Percentiles rank a stretch among this genome's conserved stretches.
Evolutionary conservation across 306 rosid species (phyloP).

Genomic region (Spatholobus suberectus): DNA sequence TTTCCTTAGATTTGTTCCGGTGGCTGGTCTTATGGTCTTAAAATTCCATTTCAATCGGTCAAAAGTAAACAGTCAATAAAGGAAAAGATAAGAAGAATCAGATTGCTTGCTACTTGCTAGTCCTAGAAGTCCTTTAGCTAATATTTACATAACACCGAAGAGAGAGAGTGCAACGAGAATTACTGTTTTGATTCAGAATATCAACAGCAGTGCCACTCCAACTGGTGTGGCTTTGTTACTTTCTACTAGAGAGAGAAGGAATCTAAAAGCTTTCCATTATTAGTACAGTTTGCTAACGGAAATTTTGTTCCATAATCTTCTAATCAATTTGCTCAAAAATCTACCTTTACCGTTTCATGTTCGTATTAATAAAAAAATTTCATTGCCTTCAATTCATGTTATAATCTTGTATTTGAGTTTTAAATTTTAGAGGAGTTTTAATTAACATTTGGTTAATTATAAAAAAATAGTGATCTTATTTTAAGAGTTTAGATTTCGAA

Average conservation of each 20-base stretch:
- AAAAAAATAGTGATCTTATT: background rate
- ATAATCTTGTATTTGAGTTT: background rate
- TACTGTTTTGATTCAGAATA: constrained; percentile 38
- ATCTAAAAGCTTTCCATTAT: constrained; percentile 42
- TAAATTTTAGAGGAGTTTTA: background rate
- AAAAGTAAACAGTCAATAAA: constrained; percentile 36
- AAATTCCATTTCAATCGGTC: constrained; percentile 18
- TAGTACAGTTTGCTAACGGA: background rate
- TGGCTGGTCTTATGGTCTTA: background rate
- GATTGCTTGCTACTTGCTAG: background rate
- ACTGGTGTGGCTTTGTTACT: background rate
- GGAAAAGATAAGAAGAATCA: constrained; percentile 14
- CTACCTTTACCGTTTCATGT: background rate
- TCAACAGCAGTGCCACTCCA: constrained; percentile 25
- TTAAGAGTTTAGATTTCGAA: background rate
- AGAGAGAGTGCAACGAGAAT: background rate
- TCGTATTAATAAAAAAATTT: background rate
- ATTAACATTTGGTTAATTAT: background rate
- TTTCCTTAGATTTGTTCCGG: too few relatives aligned
- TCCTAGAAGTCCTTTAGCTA: background rate
- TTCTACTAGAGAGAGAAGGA: background rate
- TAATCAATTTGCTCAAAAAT: background rate
- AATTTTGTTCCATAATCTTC: background rate
- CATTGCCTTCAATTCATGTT: background rate
- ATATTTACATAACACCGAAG: background rate